A percentile compares a stretch with the other conserved stretches of the same genome.
phyloP scores from a whole-genome alignment of 352 stramenopile species.

The Phytophthora citricola region DNA sequence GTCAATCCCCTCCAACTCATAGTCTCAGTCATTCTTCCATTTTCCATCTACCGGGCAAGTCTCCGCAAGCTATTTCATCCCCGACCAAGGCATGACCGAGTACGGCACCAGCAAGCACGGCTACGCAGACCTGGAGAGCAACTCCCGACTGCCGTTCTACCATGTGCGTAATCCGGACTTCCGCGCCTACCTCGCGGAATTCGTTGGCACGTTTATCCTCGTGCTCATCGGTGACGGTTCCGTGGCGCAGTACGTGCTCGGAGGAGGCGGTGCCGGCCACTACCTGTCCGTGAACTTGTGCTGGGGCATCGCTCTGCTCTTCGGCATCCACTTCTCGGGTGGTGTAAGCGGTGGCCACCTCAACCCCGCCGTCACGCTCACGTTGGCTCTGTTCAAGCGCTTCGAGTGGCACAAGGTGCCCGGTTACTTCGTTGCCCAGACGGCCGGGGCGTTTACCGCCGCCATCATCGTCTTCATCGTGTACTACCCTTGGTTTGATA shows the following conservation, averaged over 20 bases:
- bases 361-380: conserved; percentile 68
- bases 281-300: conserved; percentile 61
- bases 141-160: conserved; percentile 42
- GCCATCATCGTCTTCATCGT: conserved; percentile 58
- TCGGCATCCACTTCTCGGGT: conserved; percentile 63
- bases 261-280: conserved; percentile 49
- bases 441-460: conserved; percentile 50
- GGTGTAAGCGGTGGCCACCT: conserved; percentile 67
- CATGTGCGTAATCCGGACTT: conserved; percentile 45
- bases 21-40: conserved; percentile 33
- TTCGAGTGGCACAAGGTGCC: conserved; percentile 65
- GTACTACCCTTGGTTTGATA: conserved; percentile 67
- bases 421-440: conserved; percentile 58
- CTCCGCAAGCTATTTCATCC: background rate
- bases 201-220: conserved; percentile 70
- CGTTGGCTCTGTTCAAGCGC: conserved; percentile 56
- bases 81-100: conserved; percentile 36
- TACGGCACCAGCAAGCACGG: conserved; percentile 42
- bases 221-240: conserved; percentile 67
- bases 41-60: conserved; percentile 18
- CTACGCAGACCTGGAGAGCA: conserved; percentile 42
- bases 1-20: background rate
- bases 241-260: conserved; percentile 65
- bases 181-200: conserved; percentile 66
- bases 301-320: conserved; percentile 69